Evolutionary conservation across 305 asterid species (phyloP).

Genomic region (Rubia peregrina): DNA sequence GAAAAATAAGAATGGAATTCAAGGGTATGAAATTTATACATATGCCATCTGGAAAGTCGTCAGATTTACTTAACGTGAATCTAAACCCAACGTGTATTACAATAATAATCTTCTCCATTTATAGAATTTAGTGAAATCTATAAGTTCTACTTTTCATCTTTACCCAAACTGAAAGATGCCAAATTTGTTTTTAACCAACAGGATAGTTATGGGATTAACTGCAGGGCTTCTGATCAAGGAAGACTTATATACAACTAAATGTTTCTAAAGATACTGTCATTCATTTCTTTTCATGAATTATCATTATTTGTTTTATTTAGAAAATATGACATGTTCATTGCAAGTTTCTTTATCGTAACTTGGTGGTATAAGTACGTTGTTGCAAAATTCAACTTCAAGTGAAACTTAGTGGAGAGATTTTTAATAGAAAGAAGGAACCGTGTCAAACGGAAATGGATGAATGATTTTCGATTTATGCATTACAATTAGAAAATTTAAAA

Average conservation of each 20-base stretch:
- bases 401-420: no score
- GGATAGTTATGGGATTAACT: no score
- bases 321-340: no score
- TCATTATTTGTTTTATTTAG: neutral
- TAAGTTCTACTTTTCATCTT: conserved; percentile 26
- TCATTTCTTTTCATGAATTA: no score
- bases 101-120: conserved; percentile 28
- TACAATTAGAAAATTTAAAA: no score
- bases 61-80: conserved; percentile 39
- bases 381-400: no score
- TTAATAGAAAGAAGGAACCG: no score
- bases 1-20: conserved; percentile 37
- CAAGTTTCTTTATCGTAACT: conserved; percentile 24
- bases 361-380: conserved; percentile 30
- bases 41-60: neutral
- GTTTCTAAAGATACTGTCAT: no score
- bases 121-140: conserved; percentile 46
- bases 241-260: no score
- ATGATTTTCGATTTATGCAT: neutral
- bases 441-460: no score
- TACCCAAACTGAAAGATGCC: conserved; percentile 17
- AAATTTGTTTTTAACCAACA: conserved; percentile 33
- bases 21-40: conserved; percentile 22
- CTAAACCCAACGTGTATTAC: conserved; percentile 47
- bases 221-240: no score